phyloP scores from a whole-genome alignment of 345 rosid genomes.

The Citrus glauca region DNA sequence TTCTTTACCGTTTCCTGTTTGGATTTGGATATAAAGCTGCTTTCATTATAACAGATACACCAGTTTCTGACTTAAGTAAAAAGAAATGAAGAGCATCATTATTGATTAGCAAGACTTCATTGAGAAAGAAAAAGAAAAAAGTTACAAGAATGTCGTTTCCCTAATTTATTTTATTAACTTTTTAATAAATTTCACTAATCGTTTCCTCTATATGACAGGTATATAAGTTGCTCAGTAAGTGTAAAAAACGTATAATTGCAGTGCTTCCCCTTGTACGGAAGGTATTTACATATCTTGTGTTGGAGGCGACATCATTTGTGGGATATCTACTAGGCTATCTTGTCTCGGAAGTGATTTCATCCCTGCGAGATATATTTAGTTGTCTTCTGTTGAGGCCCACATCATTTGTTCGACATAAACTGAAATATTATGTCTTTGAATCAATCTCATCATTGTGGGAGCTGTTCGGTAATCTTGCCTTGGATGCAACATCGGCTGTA shows the following conservation, averaged over 20 bases:
- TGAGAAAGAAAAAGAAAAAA: too few relatives aligned
- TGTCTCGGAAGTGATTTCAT: background rate
- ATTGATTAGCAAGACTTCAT: too few relatives aligned
- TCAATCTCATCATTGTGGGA: background rate
- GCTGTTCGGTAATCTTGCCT: background rate
- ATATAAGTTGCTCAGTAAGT: background rate
- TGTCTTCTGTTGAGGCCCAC: background rate
- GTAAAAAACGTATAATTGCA: background rate
- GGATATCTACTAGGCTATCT: background rate
- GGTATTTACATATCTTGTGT: background rate
- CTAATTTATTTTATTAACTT: too few relatives aligned
- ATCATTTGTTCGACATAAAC: background rate
- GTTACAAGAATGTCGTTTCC: too few relatives aligned
- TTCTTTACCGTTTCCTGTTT: too few relatives aligned
- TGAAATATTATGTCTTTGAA: background rate
- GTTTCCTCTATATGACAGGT: background rate
- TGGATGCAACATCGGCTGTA: background rate
- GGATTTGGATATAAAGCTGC: background rate
- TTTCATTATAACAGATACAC: too few relatives aligned
- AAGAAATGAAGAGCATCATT: too few relatives aligned
- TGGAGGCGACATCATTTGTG: background rate
- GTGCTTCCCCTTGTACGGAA: background rate
- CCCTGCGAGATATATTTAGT: background rate
- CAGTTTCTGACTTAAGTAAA: too few relatives aligned
- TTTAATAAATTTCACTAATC: too few relatives aligned